Percentiles rank a stretch among this genome's conserved stretches.
These are phyloP conservation scores for Trametes cubensis DNA, from an alignment of 768 basidiomycete species.

Conservation along the genomic window DNA sequence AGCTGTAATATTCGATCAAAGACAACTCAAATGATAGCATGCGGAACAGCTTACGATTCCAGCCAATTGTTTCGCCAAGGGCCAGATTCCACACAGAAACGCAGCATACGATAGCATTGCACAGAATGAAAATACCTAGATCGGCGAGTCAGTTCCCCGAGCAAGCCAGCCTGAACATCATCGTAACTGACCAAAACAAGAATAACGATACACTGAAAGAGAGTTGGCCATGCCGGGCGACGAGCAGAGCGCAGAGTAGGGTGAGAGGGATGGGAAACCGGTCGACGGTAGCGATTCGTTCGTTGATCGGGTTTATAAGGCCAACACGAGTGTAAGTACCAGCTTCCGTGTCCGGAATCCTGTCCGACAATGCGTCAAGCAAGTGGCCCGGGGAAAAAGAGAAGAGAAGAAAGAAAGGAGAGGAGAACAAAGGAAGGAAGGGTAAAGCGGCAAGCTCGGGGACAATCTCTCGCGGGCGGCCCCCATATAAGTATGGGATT, in stretches of 20 bases:
- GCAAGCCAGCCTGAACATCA: neutral
- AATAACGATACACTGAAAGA: conserved; percentile 56
- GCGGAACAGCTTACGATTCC: conserved; percentile 42
- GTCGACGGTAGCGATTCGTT: conserved; percentile 34
- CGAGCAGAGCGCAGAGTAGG: conserved; percentile 26
- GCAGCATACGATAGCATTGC: conserved; percentile 65
- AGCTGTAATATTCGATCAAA: conserved; percentile 32
- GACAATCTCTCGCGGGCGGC: neutral
- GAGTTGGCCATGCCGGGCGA: conserved; percentile 44
- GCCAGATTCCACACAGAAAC: conserved; percentile 72
- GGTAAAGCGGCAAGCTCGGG: conserved; percentile 23
- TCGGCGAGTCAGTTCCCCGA: conserved; percentile 6
- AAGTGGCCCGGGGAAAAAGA: conserved; percentile 20
- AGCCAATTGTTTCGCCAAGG: conserved; percentile 41
- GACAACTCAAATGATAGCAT: neutral
- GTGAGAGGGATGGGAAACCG: conserved; percentile 35
- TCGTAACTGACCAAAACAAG: conserved; percentile 56
- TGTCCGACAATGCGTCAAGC: conserved; percentile 35
- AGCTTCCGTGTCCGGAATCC: conserved; percentile 36
- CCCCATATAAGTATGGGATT: neutral
- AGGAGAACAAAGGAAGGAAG: conserved; percentile 15
- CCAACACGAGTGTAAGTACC: conserved; percentile 27
- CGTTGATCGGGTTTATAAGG: conserved; percentile 13
- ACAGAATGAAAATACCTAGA: conserved; percentile 61
- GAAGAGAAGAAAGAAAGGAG: conserved; percentile 10